Base-by-base conservation (phyloP, 805 yeast genomes). In the Wickerhamiella brachini region DNA sequence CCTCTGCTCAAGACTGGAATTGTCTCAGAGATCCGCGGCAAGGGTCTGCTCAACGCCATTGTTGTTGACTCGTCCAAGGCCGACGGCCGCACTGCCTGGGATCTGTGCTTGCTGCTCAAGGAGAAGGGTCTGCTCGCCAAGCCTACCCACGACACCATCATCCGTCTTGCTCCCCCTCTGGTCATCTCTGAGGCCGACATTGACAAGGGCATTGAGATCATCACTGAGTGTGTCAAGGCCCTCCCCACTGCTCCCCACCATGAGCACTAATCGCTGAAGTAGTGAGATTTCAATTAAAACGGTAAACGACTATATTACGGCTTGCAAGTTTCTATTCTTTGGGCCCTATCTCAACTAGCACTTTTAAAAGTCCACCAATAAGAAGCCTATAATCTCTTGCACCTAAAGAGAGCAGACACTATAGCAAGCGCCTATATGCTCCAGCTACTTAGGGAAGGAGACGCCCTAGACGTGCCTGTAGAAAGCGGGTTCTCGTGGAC, bases 71-170 rank as follows among this genome's bases (percentile, higher is more conserved):
- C 83, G 50, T 57, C 79, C 44, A 84, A 82, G 70, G 79, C 95
- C 54, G 80, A 81, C 63, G 96, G 95, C 54, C 80, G 89, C 67
- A 75, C 93, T 26, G 97, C 97, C 3, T 90, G 97, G 97, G 97
- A 90, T 65, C 74, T 90, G 58, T 90, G 97, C 71, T 66, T 90
- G 60, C 70, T 85, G 60, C 83, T 90, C 93, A 87, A 85, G 69
- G 80, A 85, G 50, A 72, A 79, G 54, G 97, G 97, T 53, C 83
- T 90, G 15, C 73, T 89, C 62, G 97, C 97, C 56, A 90, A 89
- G 71, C 97, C 97, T 57, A 89, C 97, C 1, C 97, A 90, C 66
- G 95, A 88, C 61, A 83, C 88, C 68, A 89, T 90, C 62, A 89
- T 90, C 65, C 83, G 97, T 73, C 74, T 90, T 66, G 96, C 97